Evolutionary conservation across 2,329 filamentous ascomycete species (phyloP).

Genomic region (Neonectria ditissima): DNA sequence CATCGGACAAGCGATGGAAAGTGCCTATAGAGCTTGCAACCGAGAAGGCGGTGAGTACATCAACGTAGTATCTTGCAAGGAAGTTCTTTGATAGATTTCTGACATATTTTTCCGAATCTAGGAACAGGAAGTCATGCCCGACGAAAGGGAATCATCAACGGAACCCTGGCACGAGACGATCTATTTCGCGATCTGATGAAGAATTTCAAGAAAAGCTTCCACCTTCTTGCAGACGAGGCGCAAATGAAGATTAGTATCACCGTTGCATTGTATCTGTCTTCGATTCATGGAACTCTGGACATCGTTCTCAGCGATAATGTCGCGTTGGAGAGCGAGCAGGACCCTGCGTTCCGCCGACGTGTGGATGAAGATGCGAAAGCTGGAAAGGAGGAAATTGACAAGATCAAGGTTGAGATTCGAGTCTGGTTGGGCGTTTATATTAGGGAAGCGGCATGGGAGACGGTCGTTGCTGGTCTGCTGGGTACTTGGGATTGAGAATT

Average conservation of each 20-base stretch:
- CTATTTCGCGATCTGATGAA: slow-evolving; percentile 49
- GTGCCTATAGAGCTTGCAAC: slow-evolving; percentile 48
- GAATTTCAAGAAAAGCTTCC: slow-evolving; percentile 42
- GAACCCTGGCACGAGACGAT: slow-evolving; percentile 35
- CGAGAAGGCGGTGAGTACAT: slow-evolving; percentile 47
- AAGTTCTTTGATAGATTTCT: neutral
- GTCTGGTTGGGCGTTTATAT: neutral
- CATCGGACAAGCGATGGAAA: slow-evolving; percentile 52
- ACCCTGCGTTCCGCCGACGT: slow-evolving; percentile 50
- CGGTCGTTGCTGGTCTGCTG: neutral
- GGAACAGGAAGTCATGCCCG: slow-evolving; percentile 49
- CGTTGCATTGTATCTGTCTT: slow-evolving; percentile 40
- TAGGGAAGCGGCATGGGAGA: neutral
- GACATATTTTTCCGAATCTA: slow-evolving; percentile 26
- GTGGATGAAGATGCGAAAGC: slow-evolving; percentile 38
- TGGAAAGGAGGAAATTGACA: slow-evolving; percentile 20
- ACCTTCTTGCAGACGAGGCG: slow-evolving; percentile 30
- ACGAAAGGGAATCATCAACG: slow-evolving; percentile 51
- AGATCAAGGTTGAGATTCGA: slow-evolving; percentile 10
- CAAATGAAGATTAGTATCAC: slow-evolving; percentile 38
- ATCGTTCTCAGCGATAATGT: slow-evolving; percentile 54
- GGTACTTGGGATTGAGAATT: neutral
- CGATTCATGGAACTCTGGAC: slow-evolving; percentile 47
- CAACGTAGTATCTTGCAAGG: neutral
- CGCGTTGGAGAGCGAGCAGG: slow-evolving; percentile 51